These are phyloP conservation scores for Hepatocystis sp. DNA, from an alignment of 169 alveolate species.

Conservation along the genomic window DNA sequence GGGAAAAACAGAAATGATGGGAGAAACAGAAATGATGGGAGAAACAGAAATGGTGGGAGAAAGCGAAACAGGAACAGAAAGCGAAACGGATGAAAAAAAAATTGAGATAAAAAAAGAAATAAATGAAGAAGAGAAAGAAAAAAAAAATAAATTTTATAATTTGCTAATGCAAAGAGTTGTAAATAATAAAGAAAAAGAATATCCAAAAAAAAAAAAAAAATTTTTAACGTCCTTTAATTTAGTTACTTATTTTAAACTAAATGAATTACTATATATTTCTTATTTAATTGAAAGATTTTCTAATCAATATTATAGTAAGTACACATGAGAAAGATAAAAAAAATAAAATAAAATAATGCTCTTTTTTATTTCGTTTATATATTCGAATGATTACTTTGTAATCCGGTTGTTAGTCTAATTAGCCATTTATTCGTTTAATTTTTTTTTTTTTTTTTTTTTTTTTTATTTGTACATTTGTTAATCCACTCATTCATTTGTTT, in stretches of 20 bases:
- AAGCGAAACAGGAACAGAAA: background rate
- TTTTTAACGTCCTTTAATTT: conserved; percentile 32
- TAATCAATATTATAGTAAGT: conserved; percentile 20
- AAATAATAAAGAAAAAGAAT: conserved; percentile 3
- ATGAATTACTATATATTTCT: conserved; percentile 37
- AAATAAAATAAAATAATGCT: background rate
- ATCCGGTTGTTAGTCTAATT: no score
- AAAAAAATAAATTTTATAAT: conserved; percentile 25
- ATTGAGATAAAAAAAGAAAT: background rate
- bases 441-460: background rate
- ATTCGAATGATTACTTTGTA: no score
- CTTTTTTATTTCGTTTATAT: background rate
- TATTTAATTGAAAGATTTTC: conserved; percentile 20
- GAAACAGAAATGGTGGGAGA: background rate
- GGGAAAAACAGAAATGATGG: background rate
- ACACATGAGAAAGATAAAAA: no score
- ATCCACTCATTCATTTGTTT: no score
- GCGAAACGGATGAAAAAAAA: background rate
- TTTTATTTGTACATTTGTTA: background rate
- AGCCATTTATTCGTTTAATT: no score
- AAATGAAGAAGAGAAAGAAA: background rate
- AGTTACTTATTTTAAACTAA: conserved; percentile 40
- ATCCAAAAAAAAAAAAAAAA: conserved; percentile 19
- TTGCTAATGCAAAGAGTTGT: conserved; percentile 13
- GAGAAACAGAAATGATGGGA: background rate